These are phyloP conservation scores for Pyrenophora teres DNA, from an alignment of 2,329 filamentous ascomycete species.

Conservation along the genomic window DNA sequence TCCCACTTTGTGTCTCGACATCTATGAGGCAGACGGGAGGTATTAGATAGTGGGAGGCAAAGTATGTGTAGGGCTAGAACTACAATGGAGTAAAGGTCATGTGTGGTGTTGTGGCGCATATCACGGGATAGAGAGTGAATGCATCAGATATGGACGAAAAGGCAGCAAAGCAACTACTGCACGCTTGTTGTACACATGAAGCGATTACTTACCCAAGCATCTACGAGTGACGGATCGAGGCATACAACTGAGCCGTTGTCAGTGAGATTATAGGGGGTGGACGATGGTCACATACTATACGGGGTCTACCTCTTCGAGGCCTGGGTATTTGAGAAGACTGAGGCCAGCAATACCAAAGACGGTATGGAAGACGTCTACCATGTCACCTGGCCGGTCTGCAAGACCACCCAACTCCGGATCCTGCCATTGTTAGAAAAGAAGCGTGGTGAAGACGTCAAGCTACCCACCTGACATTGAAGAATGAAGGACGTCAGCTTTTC, in stretches of 20 bases:
- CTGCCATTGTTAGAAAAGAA: constrained; percentile 34
- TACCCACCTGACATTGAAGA: constrained; percentile 72
- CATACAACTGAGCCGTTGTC: constrained; percentile 43
- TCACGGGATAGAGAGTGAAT: background rate
- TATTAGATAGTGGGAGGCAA: constrained; percentile 72
- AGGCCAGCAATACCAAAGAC: constrained; percentile 86
- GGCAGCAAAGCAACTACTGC: background rate
- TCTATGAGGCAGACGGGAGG: constrained; percentile 61
- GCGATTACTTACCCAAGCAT: constrained; percentile 31
- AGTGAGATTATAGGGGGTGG: constrained; percentile 4
- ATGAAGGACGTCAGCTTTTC: constrained; percentile 81
- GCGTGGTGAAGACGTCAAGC: background rate
- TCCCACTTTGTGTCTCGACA: constrained; percentile 73
- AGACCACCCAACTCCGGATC: constrained; percentile 84
- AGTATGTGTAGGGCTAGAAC: background rate
- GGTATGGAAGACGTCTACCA: constrained; percentile 98
- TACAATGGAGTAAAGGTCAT: background rate
- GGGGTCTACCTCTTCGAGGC: constrained; percentile 80
- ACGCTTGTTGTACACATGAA: background rate
- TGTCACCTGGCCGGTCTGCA: constrained; percentile 86
- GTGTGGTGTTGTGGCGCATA: background rate
- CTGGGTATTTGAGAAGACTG: constrained; percentile 78
- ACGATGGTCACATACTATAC: constrained; percentile 68
- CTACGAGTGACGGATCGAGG: constrained; percentile 45
- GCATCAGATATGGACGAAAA: background rate